Evolutionary conservation across 257 asterid genomes (phyloP).

Genomic region (Anisodus acutangulus): DNA sequence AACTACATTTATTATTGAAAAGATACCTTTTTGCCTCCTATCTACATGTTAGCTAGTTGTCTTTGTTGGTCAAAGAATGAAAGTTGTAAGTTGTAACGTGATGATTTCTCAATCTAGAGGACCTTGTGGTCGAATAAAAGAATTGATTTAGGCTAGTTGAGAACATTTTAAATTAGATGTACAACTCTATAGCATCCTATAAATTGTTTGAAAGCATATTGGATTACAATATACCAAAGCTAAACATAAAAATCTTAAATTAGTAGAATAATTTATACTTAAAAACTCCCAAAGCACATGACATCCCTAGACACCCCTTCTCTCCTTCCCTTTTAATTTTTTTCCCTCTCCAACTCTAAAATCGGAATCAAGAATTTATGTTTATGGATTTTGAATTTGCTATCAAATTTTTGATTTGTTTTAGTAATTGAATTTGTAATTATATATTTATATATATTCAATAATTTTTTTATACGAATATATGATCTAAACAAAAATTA

Average conservation of each 20-base stretch:
- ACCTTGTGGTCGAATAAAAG: constrained; percentile 19
- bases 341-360: not conserved
- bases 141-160: constrained; percentile 24
- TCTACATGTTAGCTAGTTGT: constrained; percentile 23
- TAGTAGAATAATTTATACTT: not conserved
- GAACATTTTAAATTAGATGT: constrained; percentile 18
- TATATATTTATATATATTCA: too few species aligned
- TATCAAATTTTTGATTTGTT: not conserved
- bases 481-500: too few species aligned
- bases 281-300: constrained; percentile 21
- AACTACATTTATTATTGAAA: not conserved
- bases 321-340: not conserved
- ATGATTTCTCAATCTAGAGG: constrained; percentile 46
- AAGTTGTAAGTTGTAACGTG: constrained; percentile 33
- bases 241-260: not conserved
- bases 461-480: too few species aligned
- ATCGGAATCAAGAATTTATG: not conserved
- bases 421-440: too few species aligned
- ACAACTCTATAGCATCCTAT: not conserved
- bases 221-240: constrained; percentile 2
- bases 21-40: not conserved
- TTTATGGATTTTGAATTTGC: not conserved
- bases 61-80: constrained; percentile 43
- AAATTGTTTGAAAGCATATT: constrained; percentile 24
- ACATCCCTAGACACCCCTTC: constrained; percentile 22